These are phyloP conservation scores for Saccharomycopsis malanga DNA, from an alignment of 805 yeast species.

Conservation along the genomic window DNA sequence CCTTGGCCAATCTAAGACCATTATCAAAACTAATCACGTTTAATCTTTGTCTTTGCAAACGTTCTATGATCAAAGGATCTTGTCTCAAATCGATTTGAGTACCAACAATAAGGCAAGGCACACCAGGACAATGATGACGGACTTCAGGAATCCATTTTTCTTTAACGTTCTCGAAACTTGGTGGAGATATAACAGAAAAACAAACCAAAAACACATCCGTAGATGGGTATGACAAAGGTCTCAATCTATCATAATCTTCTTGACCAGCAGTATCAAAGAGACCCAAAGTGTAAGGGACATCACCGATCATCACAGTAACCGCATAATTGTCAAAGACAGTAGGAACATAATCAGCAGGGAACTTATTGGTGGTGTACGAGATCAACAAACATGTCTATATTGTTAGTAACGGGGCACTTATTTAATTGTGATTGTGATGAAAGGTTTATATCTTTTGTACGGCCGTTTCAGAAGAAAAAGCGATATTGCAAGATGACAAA, in stretches of 20 bases:
- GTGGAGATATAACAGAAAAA: conserved; percentile 94
- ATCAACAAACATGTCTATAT: conserved; percentile 80
- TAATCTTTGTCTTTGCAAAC: conserved; percentile 84
- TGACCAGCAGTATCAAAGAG: conserved; percentile 98
- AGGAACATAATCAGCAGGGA: conserved; percentile 97
- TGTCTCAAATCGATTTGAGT: conserved; percentile 93
- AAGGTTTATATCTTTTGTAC: too few relatives aligned
- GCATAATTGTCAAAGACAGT: conserved; percentile 97
- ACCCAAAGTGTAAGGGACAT: conserved; percentile 96
- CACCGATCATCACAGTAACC: conserved; percentile 92
- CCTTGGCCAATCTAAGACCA: conserved; percentile 91
- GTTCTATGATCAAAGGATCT: conserved; percentile 84
- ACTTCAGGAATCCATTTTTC: conserved; percentile 99
- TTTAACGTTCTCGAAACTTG: conserved; percentile 93
- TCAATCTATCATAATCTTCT: conserved; percentile 95
- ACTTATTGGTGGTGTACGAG: conserved; percentile 93
- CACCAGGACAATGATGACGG: conserved; percentile 97
- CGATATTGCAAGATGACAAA: too few relatives aligned
- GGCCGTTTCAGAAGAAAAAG: too few relatives aligned
- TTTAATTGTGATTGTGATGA: too few relatives aligned
- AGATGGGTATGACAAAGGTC: conserved; percentile 95
- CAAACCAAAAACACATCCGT: conserved; percentile 96
- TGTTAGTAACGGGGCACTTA: too few relatives aligned
- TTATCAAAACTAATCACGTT: conserved; percentile 77
- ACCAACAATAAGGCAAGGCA: conserved; percentile 94